Base-by-base conservation (phyloP, 495 filamentous ascomycete genomes). In the Penicillium crystallinum region DNA sequence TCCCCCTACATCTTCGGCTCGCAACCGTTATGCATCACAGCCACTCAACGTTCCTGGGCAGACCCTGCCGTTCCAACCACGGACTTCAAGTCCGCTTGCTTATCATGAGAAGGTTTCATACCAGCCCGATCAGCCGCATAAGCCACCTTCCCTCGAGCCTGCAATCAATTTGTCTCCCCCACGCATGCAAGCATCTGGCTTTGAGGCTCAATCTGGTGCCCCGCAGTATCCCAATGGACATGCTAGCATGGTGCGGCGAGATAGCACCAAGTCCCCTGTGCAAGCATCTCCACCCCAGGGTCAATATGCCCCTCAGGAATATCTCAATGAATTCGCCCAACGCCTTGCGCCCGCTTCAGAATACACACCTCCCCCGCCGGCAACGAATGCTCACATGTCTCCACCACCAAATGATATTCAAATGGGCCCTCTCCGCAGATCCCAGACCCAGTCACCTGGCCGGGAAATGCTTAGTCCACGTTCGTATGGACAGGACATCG, bases 401-500 rank as follows among this genome's bases (percentile, higher is more conserved):
- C 57, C 63, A 1, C 59, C 56, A 52, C 30, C 64, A 12, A 51
- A 54, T 21, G 64, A 67, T 12, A 34, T 56, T 4, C 60, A 63
- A 22, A 72, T 69, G 54, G 71, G 70, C 19, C 79, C 88, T 15
- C 85, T 87, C 8, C 80, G 80, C 42, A 80, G 91, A 46, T 88
- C 91, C 12, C 86, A 90, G 57, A 96, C 92, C 1, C 89, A 95
- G 63, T 96, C 91, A 17, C 92, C 93, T 6, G 81, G 84, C 17
- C 70, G 68, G 35, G 69, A 71, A 33, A 29, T 82, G 35, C 75
- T 78, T 48, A 79, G 80, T 17, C 74, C 78, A 3, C 75, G 75
- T 22, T 69, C 78, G 17, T 61, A 63, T 46, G 62, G 70, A 18
- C 79, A 70, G n/a, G 60, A 71, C 2, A 55, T 71, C 14, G 80